phyloP scores from a whole-genome alignment of 2,329 filamentous ascomycete species.

The Coniochaeta sp. region DNA sequence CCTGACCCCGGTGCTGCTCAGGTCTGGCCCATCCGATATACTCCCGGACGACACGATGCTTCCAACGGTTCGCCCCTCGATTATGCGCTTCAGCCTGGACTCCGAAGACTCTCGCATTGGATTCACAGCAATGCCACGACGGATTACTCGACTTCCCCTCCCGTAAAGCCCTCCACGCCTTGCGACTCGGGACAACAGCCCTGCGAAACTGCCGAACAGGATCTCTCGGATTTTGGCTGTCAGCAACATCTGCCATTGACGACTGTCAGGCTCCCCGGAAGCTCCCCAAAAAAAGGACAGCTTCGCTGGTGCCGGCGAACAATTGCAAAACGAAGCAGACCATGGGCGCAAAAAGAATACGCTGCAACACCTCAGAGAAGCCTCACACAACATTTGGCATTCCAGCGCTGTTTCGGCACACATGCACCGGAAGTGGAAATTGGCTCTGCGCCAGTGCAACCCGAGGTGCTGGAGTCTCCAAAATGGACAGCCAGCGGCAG shows the following conservation, averaged over 20 bases:
- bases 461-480: neutral
- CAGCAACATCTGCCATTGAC: neutral
- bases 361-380: neutral
- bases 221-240: neutral
- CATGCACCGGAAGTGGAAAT: neutral
- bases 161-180: too few relatives aligned
- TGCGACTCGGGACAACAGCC: too few relatives aligned
- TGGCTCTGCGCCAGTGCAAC: neutral
- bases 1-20: neutral
- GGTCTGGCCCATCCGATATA: neutral
- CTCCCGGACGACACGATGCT: neutral
- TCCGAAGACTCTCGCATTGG: too few relatives aligned
- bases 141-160: too few relatives aligned
- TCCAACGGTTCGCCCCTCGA: neutral
- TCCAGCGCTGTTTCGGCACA: neutral
- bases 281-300: neutral
- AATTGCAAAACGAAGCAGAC: neutral
- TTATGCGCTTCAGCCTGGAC: too few relatives aligned
- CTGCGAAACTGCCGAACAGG: neutral
- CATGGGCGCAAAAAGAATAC: neutral
- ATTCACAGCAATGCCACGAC: too few relatives aligned
- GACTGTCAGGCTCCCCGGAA: neutral
- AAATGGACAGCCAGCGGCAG: neutral
- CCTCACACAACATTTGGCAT: neutral
- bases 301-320: neutral